Conservation (phyloP, 768 basidiomycete genomes). For the Lentinula raphanica region DNA sequence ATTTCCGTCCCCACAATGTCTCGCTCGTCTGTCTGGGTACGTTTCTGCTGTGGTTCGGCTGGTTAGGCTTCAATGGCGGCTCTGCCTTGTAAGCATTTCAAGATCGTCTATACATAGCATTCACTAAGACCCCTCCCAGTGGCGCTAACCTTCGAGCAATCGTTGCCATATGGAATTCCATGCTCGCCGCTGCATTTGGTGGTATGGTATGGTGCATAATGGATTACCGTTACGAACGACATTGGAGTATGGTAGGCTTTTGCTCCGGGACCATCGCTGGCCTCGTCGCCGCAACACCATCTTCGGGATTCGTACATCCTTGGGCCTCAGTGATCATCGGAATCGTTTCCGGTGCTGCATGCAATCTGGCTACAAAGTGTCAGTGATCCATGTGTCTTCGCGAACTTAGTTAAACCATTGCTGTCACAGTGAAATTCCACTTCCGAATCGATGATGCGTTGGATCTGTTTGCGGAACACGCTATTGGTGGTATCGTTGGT, state of each 20-base stretch:
- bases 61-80: constrained; percentile 89
- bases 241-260: constrained; percentile 88
- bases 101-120: neutral
- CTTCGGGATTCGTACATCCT: constrained; percentile 73
- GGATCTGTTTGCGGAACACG: constrained; percentile 91
- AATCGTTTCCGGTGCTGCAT: constrained; percentile 60
- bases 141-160: constrained; percentile 85
- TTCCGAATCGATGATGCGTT: constrained; percentile 81
- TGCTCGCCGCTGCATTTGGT: constrained; percentile 77
- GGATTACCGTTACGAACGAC: constrained; percentile 74
- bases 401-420: neutral
- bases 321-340: constrained; percentile 79
- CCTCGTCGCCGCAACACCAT: constrained; percentile 84
- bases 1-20: constrained; percentile 87
- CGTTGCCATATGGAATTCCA: constrained; percentile 84
- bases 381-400: constrained; percentile 19
- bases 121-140: neutral
- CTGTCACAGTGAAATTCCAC: constrained; percentile 51
- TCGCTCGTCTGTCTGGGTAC: constrained; percentile 80
- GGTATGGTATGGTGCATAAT: constrained; percentile 80
- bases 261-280: constrained; percentile 88
- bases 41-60: constrained; percentile 84
- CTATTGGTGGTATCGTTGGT: constrained; percentile 77
- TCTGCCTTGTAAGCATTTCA: constrained; percentile 49
- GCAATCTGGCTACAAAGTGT: constrained; percentile 85